Base-by-base conservation (phyloP, 192 early-diverging fungal species). In the Podila minutissima region DNA sequence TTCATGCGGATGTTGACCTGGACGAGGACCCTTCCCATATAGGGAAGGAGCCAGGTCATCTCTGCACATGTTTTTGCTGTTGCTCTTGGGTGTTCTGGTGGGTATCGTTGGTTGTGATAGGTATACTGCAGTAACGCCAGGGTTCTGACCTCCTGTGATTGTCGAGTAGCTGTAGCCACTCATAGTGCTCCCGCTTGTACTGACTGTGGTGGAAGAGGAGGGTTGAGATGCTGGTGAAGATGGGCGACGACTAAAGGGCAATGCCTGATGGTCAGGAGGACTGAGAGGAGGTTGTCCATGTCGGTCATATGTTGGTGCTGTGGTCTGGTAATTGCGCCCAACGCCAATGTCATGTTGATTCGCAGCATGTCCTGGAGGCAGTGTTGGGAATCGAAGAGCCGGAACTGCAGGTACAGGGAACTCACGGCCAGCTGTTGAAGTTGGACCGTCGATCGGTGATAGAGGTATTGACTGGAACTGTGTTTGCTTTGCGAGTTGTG, bases 381-480 rank as follows among this genome's bases (percentile, higher is more conserved):
- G 66, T 0, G 59, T 20, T 7, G 75, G 69, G 38, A 78, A 71
- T 28, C 75, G 63, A 20, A 78, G 29, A 0, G 68, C 24, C 2
- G 66, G 70, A 29, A 64, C 51, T 13, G 62, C 26, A 4, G 57
- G 24, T 12, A 55, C 22, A 11, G 70, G 67, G 5, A 73, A 41
- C 13, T 81, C 77, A 8, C 61, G 66, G 3, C 19, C 50, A 20
- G 60, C 66, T 17, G 41, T 38, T 33, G 71, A 26, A 1, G 75
- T 13, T 26, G 53, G 59, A 0, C 28, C 31, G 59, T 81, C 77
- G 59, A 81, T 69, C 2, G 77, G 77, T 10, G 77, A 81, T 15
- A 81, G 50, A 38, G 77, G 77, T 81, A 81, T 81, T 31, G 77
- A 81, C 58, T 81, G 77, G 28, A 81, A 81, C 28, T 73, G 77